Base-by-base conservation (phyloP, 2,329 filamentous ascomycete species). In the Fusarium multiceps region DNA sequence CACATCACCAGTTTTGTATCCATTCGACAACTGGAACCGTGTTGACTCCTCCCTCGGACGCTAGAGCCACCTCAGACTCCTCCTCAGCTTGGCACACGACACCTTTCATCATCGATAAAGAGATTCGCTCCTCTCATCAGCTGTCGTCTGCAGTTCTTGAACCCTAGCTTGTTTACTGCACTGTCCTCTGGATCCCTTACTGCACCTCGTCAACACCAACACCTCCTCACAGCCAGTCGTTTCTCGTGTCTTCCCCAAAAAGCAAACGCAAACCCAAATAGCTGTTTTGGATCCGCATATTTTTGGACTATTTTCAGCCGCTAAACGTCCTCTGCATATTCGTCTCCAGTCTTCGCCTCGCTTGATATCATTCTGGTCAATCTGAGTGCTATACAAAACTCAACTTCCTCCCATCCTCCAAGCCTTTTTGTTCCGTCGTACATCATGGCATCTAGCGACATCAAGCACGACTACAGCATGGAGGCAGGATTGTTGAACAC, bases 401-500 rank as follows among this genome's bases (percentile, higher is more conserved):
- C 72, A 68, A 59, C 61, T 37, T 55, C 37, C 61, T 53, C 62
- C 68, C 69, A 53, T 41, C 59, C 55, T 59, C 59, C 55, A 47
- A 58, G 30, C 43, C 56, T 48, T 49, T 47, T 55, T 47, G 27
- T 62, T 56, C 49, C 50, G n/a, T 47, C 55, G n/a, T 55, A 61
- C 32, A 70, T 58, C 49, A 75, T 73, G 68, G 55, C 69, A 51
- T 66, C 63, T 62, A 47, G 57, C 55, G 69, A 73, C 40, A 64
- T 41, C 59, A 75, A 75, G 68, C 60, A 75, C 63, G 69, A 75
- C 59, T 70, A 74, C 72, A 74, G 66, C 71, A 74, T 75, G 73
- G 74, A 75, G 69, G 72, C 74, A 62, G 74, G 74, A 75, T 63
- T 75, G 58, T 68, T 75, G 69, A 75, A 56, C 72, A 75, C 65